These are phyloP conservation scores for Wickerhamomyces bovis DNA, from an alignment of 805 yeast genomes.

Conservation along the genomic window DNA sequence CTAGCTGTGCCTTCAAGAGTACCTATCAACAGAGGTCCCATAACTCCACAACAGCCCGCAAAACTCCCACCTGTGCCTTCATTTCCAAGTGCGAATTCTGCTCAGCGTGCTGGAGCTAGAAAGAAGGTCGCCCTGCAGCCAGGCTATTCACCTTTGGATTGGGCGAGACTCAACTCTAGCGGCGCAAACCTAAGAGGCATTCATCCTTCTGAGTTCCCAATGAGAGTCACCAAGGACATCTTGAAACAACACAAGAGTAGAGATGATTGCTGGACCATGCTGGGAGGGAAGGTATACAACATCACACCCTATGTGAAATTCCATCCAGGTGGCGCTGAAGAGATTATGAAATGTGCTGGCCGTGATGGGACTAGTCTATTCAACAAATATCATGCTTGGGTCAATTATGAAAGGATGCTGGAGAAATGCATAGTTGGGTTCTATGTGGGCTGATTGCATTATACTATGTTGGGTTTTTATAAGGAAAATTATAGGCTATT, in stretches of 20 bases:
- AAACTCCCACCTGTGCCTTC: background rate
- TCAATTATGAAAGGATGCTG: conserved; percentile 75
- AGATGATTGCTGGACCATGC: conserved; percentile 83
- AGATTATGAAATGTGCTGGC: conserved; percentile 76
- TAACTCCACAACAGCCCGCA: background rate
- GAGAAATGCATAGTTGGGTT: conserved; percentile 73
- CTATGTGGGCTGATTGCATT: conserved; percentile 12
- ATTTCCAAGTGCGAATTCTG: conserved; percentile 14
- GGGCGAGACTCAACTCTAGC: conserved; percentile 59
- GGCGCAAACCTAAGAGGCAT: conserved; percentile 50
- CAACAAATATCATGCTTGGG: conserved; percentile 73
- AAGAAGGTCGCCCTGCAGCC: conserved; percentile 62
- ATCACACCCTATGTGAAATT: conserved; percentile 76
- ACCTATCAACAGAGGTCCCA: background rate
- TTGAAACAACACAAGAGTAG: conserved; percentile 48
- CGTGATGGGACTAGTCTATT: conserved; percentile 74
- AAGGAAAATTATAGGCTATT: no score
- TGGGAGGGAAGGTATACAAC: conserved; percentile 78
- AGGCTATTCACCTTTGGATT: conserved; percentile 81
- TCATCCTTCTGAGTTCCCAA: conserved; percentile 46
- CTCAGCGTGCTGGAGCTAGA: conserved; percentile 25
- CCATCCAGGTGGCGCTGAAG: conserved; percentile 91
- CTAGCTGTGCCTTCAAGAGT: background rate
- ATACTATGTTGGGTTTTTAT: background rate
- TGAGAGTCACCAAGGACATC: conserved; percentile 51